Evolutionary conservation across 257 asterid genomes (phyloP).

Genomic region (Verbascum thapsus): DNA sequence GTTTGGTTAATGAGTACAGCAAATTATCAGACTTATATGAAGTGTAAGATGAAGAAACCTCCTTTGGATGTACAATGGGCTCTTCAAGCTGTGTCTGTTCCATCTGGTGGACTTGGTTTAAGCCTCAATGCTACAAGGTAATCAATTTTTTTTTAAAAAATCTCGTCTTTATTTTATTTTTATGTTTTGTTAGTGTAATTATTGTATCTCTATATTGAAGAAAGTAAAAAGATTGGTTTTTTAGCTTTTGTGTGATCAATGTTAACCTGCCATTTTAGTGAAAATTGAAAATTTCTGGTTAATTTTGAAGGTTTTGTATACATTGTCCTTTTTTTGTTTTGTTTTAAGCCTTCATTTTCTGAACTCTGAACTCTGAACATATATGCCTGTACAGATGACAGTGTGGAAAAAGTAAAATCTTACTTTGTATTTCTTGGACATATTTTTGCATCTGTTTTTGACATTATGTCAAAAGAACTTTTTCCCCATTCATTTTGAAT

Average conservation of each 20-base stretch:
- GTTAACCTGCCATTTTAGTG: neutral
- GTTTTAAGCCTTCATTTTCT: conserved; percentile 26
- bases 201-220: neutral
- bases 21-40: conserved; percentile 63
- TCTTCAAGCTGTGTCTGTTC: conserved; percentile 65
- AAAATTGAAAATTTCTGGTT: conserved; percentile 6
- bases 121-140: conserved; percentile 65
- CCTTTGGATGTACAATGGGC: conserved; percentile 70
- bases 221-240: neutral
- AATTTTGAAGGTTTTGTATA: conserved; percentile 6
- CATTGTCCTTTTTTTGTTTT: conserved; percentile 11
- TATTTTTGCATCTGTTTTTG: conserved; percentile 22
- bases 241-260: neutral
- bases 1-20: conserved; percentile 81
- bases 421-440: conserved; percentile 26
- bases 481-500: neutral
- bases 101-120: conserved; percentile 66
- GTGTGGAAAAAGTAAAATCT: conserved; percentile 29
- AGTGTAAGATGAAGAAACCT: conserved; percentile 70
- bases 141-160: neutral
- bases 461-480: conserved; percentile 18
- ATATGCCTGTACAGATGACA: conserved; percentile 31
- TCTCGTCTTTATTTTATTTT: neutral
- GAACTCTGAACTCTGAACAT: conserved; percentile 33
- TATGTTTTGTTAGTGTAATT: neutral